These are phyloP conservation scores for Ceratocystis colombiana DNA, from an alignment of 2,329 filamentous ascomycete species.

Conservation along the genomic window DNA sequence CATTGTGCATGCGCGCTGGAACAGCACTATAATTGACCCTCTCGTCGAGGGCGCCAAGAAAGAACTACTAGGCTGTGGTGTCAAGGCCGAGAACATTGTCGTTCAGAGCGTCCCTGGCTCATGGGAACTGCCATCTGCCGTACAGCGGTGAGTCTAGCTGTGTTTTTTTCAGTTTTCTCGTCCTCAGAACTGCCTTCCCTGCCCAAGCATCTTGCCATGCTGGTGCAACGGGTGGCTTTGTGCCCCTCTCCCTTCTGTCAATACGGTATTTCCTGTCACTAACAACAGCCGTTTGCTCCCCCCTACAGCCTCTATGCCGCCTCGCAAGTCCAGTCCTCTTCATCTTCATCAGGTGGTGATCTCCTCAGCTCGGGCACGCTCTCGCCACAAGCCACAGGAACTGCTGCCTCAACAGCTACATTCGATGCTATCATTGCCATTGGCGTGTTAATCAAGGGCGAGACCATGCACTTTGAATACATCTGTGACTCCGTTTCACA, in stretches of 20 bases:
- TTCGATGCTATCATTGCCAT: slow-evolving; percentile 95
- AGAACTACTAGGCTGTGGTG: slow-evolving; percentile 66
- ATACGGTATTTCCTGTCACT: too few relatives aligned
- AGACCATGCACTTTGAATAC: slow-evolving; percentile 99
- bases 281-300: not conserved
- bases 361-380: slow-evolving; percentile 60
- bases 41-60: slow-evolving; percentile 72
- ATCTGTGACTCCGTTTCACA: slow-evolving; percentile 86
- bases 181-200: not conserved
- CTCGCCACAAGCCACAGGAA: slow-evolving; percentile 37
- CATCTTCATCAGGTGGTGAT: slow-evolving; percentile 59
- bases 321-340: slow-evolving; percentile 71
- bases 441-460: slow-evolving; percentile 93
- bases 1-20: slow-evolving; percentile 96
- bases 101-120: slow-evolving; percentile 83
- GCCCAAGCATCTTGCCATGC: not conserved
- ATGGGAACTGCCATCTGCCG: slow-evolving; percentile 88
- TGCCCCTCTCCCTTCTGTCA: not conserved
- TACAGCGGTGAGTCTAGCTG: slow-evolving; percentile 55
- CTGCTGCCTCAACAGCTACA: slow-evolving; percentile 43
- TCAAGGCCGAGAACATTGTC: slow-evolving; percentile 79
- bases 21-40: slow-evolving; percentile 73
- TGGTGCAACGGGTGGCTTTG: not conserved
- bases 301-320: slow-evolving; percentile 62
- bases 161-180: slow-evolving; percentile 1